Conservation (phyloP, 148 eudicot species). For the Rhododendron williamsianum region DNA sequence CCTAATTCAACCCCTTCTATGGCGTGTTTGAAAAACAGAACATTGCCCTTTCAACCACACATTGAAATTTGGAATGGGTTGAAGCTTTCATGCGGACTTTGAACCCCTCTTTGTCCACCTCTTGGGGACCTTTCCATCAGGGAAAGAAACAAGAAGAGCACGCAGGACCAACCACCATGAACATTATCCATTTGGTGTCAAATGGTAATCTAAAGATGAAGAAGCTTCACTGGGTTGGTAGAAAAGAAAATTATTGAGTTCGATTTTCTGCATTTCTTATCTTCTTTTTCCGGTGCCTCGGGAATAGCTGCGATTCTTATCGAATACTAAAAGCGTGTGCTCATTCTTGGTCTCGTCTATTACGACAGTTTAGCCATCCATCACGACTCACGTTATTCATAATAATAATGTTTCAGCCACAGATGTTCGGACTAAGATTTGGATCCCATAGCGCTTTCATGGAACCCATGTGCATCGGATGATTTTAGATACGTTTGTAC, state of each 20-base stretch:
- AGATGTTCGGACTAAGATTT: background rate
- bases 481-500: background rate
- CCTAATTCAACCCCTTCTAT: background rate
- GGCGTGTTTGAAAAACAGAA: background rate
- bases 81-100: background rate
- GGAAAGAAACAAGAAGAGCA: background rate
- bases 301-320: background rate
- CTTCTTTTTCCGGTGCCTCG: background rate
- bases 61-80: background rate
- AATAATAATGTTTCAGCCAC: background rate
- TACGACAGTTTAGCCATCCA: background rate
- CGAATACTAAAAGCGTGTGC: background rate
- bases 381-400: background rate
- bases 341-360: background rate
- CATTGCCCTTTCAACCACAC: background rate
- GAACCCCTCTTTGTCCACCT: background rate
- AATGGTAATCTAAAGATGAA: background rate
- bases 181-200: background rate
- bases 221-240: background rate
- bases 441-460: background rate
- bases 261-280: background rate
- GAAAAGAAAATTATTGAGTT: background rate
- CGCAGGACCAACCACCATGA: background rate
- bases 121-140: background rate
- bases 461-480: background rate